phyloP scores from a whole-genome alignment of 2,329 filamentous ascomycete genomes.

The Cercospora sp. region DNA sequence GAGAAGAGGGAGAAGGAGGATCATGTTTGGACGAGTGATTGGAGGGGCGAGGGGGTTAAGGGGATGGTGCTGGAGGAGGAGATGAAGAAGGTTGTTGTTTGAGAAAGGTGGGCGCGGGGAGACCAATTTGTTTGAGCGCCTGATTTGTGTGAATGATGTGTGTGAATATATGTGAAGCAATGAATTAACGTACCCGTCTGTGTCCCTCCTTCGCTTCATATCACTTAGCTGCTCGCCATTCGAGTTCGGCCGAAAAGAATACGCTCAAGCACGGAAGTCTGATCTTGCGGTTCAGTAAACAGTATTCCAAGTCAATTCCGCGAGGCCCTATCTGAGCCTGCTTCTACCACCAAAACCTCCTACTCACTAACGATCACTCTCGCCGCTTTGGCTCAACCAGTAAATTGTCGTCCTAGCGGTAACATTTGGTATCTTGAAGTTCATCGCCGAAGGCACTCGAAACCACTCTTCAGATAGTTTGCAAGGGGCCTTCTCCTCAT shows the following conservation, averaged over 20 bases:
- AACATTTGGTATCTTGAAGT: background rate
- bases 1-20: conserved; percentile 40
- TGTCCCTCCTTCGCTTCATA: no score
- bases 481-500: no score
- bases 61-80: conserved; percentile 40
- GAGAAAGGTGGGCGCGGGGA: background rate
- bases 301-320: background rate
- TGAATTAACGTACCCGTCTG: background rate
- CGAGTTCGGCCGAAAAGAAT: background rate
- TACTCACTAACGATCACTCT: background rate
- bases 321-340: background rate
- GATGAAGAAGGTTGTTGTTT: conserved; percentile 30
- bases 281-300: background rate
- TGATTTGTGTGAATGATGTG: background rate
- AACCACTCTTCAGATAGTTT: no score
- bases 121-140: background rate
- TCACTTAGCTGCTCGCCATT: no score
- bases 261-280: background rate
- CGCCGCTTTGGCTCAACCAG: background rate
- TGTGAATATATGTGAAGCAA: background rate
- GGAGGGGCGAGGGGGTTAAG: conserved; percentile 40
- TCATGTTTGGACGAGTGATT: conserved; percentile 42
- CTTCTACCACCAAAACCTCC: background rate
- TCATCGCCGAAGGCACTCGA: background rate
- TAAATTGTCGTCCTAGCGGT: background rate